These are phyloP conservation scores for Xylaria sp. DNA, from an alignment of 2,329 filamentous ascomycete species.

Conservation along the genomic window DNA sequence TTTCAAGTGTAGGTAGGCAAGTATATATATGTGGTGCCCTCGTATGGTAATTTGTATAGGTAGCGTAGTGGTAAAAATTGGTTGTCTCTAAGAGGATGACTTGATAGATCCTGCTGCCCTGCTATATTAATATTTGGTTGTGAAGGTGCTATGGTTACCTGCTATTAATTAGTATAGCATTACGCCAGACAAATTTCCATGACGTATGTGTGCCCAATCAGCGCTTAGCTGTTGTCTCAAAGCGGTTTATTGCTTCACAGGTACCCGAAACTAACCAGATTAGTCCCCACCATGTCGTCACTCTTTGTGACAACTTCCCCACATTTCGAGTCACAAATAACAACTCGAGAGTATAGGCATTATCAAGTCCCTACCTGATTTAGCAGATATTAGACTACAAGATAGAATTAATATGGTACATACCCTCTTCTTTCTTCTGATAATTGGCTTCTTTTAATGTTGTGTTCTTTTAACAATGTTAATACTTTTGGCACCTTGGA, in stretches of 20 bases:
- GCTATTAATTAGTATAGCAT: background rate
- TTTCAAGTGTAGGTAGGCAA: background rate
- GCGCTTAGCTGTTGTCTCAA: conserved; percentile 6
- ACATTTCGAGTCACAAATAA: background rate
- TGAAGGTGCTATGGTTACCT: background rate
- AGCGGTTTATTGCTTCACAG: conserved; percentile 8
- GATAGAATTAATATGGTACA: background rate
- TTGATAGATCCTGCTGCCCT: background rate
- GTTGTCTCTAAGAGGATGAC: background rate
- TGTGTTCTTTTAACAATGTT: no score
- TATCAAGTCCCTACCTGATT: no score
- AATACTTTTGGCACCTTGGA: background rate
- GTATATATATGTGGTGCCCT: background rate
- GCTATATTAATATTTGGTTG: conserved; percentile 13
- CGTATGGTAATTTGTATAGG: background rate
- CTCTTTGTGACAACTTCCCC: background rate
- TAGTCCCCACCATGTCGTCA: conserved; percentile 19
- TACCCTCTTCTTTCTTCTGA: no score
- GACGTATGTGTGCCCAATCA: conserved; percentile 26
- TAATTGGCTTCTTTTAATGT: no score
- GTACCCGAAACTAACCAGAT: conserved; percentile 1
- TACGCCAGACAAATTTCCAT: conserved; percentile 5
- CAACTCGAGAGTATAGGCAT: background rate
- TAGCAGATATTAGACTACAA: background rate
- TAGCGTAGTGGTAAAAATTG: background rate